Conservation (phyloP, 1,284 basidiomycete genomes). For the Meira nashicola region DNA sequence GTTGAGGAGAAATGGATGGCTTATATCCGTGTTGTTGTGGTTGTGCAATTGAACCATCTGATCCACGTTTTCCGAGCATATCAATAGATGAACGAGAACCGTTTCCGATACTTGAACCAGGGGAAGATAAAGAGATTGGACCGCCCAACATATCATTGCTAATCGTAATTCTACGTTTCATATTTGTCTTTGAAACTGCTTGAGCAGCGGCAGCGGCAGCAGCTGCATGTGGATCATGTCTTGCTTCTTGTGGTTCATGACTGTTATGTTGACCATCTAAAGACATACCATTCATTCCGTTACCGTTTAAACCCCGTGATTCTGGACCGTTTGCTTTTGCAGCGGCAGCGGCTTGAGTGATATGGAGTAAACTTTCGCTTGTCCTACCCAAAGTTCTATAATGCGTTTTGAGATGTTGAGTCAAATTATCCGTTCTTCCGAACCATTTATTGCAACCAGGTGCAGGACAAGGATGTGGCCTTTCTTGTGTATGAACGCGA, state of each 20-base stretch:
- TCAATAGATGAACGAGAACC: too few relatives aligned
- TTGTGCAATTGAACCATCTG: neutral
- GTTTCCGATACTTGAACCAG: neutral
- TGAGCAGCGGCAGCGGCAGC: conserved; percentile 30
- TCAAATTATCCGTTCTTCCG: conserved; percentile 49
- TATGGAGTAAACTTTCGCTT: conserved; percentile 10
- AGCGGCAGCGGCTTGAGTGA: conserved; percentile 14
- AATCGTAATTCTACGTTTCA: conserved; percentile 3
- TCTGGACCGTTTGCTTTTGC: neutral
- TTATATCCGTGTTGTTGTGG: neutral
- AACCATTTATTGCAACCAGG: conserved; percentile 50
- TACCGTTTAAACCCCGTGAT: conserved; percentile 10
- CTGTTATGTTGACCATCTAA: conserved; percentile 17
- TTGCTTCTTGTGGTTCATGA: conserved; percentile 16
- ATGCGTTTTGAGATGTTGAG: conserved; percentile 52
- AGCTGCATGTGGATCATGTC: conserved; percentile 43
- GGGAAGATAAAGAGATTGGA: conserved; percentile 5
- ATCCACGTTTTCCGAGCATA: neutral
- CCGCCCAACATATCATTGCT: conserved; percentile 7
- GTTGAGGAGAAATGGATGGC: neutral
- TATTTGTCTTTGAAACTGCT: conserved; percentile 28
- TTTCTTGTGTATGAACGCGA: conserved; percentile 50
- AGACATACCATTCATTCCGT: conserved; percentile 16
- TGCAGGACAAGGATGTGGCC: conserved; percentile 47
- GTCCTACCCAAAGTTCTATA: conserved; percentile 22